A percentile compares a stretch with the other conserved stretches of the same genome.
These are phyloP conservation scores for Dendrocalamus latiflorus DNA, from an alignment of 202 grass and related monocot species.

Conservation along the genomic window DNA sequence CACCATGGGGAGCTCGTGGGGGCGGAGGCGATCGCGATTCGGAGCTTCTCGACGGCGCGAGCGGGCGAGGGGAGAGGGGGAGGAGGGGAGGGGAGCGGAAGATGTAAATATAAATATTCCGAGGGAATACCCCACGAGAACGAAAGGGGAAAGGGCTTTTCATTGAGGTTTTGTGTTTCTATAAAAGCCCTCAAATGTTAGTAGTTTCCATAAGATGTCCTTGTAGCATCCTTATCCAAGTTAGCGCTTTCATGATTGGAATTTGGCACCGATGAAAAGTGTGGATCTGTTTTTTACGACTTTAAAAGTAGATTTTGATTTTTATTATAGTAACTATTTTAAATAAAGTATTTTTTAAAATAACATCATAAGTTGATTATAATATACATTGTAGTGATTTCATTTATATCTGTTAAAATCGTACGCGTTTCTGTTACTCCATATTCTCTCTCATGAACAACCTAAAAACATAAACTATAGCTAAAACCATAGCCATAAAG, in stretches of 20 bases:
- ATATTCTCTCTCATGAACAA: no score
- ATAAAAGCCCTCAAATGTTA: neutral
- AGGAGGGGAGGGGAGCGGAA: neutral
- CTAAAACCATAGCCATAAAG: no score
- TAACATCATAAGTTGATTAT: no score
- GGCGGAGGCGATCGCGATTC: conserved; percentile 29
- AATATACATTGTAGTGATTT: no score
- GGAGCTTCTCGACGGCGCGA: conserved; percentile 38
- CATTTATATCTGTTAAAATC: no score
- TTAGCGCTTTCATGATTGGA: no score
- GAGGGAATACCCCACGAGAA: conserved; percentile 42
- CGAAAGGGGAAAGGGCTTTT: conserved; percentile 32
- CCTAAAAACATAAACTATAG: accelerated
- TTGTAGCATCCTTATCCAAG: neutral
- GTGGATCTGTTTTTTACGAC: accelerated
- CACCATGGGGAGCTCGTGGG: conserved; percentile 28
- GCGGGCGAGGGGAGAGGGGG: neutral
- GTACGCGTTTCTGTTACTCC: no score
- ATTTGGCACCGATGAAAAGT: neutral
- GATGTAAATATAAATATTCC: conserved; percentile 34
- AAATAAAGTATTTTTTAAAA: no score
- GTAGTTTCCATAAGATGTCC: neutral
- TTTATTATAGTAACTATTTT: no score
- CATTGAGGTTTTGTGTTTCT: conserved; percentile 6
- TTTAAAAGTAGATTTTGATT: no score